A percentile compares a stretch with the other conserved stretches of the same genome.
phyloP scores from a whole-genome alignment of 129 eudicot genomes.

The Lonicera japonica region DNA sequence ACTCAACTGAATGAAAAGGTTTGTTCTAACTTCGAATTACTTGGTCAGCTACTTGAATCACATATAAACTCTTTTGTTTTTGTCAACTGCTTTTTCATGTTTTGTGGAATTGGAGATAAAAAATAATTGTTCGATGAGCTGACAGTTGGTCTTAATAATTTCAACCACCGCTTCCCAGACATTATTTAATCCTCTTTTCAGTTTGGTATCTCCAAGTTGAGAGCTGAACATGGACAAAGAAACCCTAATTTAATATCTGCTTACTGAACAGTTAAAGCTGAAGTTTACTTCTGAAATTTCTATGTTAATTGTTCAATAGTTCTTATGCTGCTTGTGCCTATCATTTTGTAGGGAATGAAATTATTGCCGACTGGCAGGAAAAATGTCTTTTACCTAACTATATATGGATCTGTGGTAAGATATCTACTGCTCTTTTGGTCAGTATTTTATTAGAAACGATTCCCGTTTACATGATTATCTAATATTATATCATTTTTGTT shows the following conservation, averaged over 20 bases:
- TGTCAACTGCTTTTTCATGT: no score
- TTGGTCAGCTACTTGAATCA: no score
- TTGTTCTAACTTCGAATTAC: no score
- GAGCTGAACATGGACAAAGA: background rate
- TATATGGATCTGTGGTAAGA: constrained; percentile 70
- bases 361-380: constrained; percentile 92
- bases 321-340: background rate
- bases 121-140: no score
- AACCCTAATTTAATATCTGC: no score
- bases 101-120: no score
- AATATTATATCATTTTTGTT: background rate
- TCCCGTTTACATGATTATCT: background rate
- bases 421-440: background rate
- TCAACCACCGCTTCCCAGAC: no score
- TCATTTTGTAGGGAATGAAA: constrained; percentile 74
- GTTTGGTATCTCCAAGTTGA: background rate
- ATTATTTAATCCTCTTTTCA: no score
- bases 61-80: no score
- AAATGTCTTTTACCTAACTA: constrained; percentile 58
- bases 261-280: background rate
- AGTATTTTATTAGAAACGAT: background rate
- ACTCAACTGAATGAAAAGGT: no score
- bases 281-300: background rate
- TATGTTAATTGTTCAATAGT: no score
- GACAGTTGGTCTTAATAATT: no score